Percentiles rank a stretch among this genome's conserved stretches.
phyloP scores from a whole-genome alignment of 768 basidiomycete species.

The Suillus ampliporus region DNA sequence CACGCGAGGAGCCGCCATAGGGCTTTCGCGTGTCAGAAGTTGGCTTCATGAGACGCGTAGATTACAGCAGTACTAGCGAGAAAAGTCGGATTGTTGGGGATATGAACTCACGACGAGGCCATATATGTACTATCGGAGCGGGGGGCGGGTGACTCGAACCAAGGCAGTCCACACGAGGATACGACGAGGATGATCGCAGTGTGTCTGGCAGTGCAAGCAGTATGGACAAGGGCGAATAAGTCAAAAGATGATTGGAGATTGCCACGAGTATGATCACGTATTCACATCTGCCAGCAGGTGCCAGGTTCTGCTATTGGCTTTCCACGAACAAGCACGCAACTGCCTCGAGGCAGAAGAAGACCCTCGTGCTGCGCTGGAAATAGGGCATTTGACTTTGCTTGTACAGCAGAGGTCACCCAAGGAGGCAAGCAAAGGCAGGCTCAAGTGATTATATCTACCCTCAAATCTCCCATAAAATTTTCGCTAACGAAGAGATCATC shows the following conservation, averaged over 20 bases:
- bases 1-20: slow-evolving; percentile 64
- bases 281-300: no score
- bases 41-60: slow-evolving; percentile 49
- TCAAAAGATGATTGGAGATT: slow-evolving; percentile 6
- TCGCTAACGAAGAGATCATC: slow-evolving; percentile 19
- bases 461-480: slow-evolving; percentile 11
- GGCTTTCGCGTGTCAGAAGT: slow-evolving; percentile 74
- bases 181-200: neutral
- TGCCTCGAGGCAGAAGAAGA: slow-evolving; percentile 22
- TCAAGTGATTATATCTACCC: slow-evolving; percentile 5
- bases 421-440: slow-evolving; percentile 1
- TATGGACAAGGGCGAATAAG: neutral
- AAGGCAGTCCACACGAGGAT: slow-evolving; percentile 18
- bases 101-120: slow-evolving; percentile 8
- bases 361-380: slow-evolving; percentile 12
- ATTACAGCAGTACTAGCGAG: neutral
- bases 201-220: neutral
- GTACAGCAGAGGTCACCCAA: slow-evolving; percentile 2
- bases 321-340: slow-evolving; percentile 13
- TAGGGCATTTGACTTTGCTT: slow-evolving; percentile 9
- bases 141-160: slow-evolving; percentile 15
- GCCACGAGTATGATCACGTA: slow-evolving; percentile 20
- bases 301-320: neutral
- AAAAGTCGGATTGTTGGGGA: slow-evolving; percentile 6
- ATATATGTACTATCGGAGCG: slow-evolving; percentile 17